Evolutionary conservation across 2,329 filamentous ascomycete species (phyloP).

Genomic region (Microsporum canis): DNA sequence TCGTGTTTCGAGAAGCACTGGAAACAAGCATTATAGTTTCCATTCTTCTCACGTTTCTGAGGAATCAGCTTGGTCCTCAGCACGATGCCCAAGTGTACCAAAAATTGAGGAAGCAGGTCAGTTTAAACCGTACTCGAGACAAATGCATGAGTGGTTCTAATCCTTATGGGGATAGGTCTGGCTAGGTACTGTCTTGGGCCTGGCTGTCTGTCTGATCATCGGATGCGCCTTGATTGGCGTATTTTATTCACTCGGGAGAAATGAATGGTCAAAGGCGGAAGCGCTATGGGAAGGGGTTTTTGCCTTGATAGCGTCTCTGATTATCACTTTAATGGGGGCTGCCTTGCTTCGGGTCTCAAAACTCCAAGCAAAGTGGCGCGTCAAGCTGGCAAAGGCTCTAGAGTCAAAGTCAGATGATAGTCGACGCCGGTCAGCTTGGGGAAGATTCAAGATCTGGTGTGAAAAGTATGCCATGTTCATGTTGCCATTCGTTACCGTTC

Average conservation of each 20-base stretch:
- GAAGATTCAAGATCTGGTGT: slow-evolving; percentile 8
- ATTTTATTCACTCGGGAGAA: slow-evolving; percentile 9
- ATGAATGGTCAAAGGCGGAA: slow-evolving; percentile 10
- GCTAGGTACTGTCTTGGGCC: slow-evolving; percentile 7
- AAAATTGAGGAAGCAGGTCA: slow-evolving; percentile 9
- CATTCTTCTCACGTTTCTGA: slow-evolving; percentile 9
- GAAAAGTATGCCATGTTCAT: slow-evolving; percentile 11
- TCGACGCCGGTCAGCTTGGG: background rate
- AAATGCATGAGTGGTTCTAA: background rate
- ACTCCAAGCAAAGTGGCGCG: slow-evolving; percentile 9
- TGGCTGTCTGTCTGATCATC: slow-evolving; percentile 8
- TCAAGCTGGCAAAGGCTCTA: slow-evolving; percentile 6
- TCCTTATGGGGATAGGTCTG: slow-evolving; percentile 4
- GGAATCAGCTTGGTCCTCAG: slow-evolving; percentile 4
- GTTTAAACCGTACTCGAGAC: background rate
- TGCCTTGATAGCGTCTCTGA: slow-evolving; percentile 8
- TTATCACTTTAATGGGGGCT: slow-evolving; percentile 11
- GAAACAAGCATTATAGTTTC: slow-evolving; percentile 10
- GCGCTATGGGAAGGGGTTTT: slow-evolving; percentile 10
- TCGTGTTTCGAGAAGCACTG: slow-evolving; percentile 12
- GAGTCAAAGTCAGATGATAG: slow-evolving; percentile 2
- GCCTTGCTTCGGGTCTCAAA: slow-evolving; percentile 10
- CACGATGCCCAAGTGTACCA: slow-evolving; percentile 6
- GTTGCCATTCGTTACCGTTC: slow-evolving; percentile 8
- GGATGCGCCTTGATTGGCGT: slow-evolving; percentile 9